Percentiles rank a stretch among this genome's conserved stretches.
These are phyloP conservation scores for Saccharomycopsis schoenii DNA, from an alignment of 805 yeast species.

Conservation along the genomic window DNA sequence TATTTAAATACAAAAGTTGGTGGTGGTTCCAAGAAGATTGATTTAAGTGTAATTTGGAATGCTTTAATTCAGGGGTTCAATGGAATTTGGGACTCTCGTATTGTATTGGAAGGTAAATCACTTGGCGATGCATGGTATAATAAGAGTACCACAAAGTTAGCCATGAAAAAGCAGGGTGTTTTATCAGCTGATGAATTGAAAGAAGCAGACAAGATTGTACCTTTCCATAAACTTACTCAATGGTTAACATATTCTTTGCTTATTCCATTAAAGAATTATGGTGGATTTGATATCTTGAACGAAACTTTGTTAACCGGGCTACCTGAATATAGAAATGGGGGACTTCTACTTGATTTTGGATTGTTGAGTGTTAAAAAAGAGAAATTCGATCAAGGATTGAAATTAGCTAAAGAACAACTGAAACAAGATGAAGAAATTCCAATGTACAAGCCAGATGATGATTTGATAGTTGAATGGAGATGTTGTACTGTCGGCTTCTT, in stretches of 20 bases:
- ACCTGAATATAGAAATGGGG: conserved; percentile 59
- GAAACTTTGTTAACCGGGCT: conserved; percentile 41
- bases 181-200: conserved; percentile 15
- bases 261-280: conserved; percentile 39
- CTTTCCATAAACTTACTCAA: conserved; percentile 58
- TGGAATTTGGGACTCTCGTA: conserved; percentile 51
- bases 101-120: conserved; percentile 38
- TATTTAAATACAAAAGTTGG: conserved; percentile 27
- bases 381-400: conserved; percentile 29
- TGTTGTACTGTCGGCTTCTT: conserved; percentile 48
- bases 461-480: conserved; percentile 60
- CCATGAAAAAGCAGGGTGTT: conserved; percentile 25
- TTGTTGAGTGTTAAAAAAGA: conserved; percentile 39
- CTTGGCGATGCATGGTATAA: conserved; percentile 56
- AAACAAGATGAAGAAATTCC: conserved; percentile 29
- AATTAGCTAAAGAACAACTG: conserved; percentile 22
- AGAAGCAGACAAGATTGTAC: conserved; percentile 36
- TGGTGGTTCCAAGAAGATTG: conserved; percentile 24
- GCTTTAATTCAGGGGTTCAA: conserved; percentile 45
- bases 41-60: conserved; percentile 42
- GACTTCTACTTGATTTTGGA: conserved; percentile 47
- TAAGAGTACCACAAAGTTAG: conserved; percentile 19
- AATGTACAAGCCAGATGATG: conserved; percentile 43
- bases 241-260: conserved; percentile 57
- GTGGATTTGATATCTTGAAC: conserved; percentile 30